Evolutionary conservation across 2,329 filamentous ascomycete genomes (phyloP), one percentile per base, ranked within the genome.

Genomic region (Decorospora gaudefroyi): DNA sequence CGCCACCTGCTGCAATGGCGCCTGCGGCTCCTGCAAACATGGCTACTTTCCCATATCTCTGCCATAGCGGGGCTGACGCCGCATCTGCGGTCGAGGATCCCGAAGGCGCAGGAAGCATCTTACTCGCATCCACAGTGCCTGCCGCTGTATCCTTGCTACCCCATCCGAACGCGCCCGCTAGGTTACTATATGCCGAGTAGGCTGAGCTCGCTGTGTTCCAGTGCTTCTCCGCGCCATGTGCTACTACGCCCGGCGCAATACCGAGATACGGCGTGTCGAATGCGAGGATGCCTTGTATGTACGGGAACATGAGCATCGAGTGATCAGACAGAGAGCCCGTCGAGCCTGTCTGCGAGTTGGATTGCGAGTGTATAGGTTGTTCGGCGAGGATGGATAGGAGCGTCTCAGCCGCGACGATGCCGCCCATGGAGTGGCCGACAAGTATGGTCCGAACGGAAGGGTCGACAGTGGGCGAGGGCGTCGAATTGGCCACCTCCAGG

Each of bases 191-290:
- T 61, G 79, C 82, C 72, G 82, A 75, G 38, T 93, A 81, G 4
- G 89, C 87, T 1, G 84, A 78, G 4, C 82, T 79, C 6, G 86
- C 86, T 28, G 84, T 85, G 49, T 85, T 86, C 72, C 92, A 92
- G 61, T 96, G 90, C 28, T 82, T 85, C 75, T 97, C 90, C 4
- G 92, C 91, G 47, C 86, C 84, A 67, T 92, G 87, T 3, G 88
- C 88, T n/a, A 93, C 85, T 1, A 93, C 87, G 17, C 87, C 86
- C 0, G 88, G 88, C 15, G 85, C 82, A 53, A 91, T 90, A 44
- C 88, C 87, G 1, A 93, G 79, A 68, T 88, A 99, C 1, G 93
- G 93, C 1, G 93, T 99, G 72, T 97, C 92, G 67, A 96, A 96
- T 36, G 91, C 89, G 33, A 97, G 80, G 17, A 97, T 82, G 55